Evolutionary conservation across 2,329 filamentous ascomycete genomes (phyloP), one percentile per base, ranked within the genome.

Genomic region (Zymoseptoria crescenta): DNA sequence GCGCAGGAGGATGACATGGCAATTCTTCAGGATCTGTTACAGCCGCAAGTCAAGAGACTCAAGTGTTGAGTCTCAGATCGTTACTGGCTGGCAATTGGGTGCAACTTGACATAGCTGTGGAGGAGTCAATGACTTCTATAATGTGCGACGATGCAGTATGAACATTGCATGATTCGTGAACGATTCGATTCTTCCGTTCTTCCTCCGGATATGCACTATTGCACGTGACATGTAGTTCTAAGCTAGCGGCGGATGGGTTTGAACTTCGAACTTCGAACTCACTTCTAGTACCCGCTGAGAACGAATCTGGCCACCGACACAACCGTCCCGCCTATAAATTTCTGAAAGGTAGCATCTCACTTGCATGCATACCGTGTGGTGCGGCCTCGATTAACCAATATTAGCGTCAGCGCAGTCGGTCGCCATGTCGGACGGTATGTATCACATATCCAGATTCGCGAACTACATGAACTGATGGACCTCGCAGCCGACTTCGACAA

Each of bases 401-500:
- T 10, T 13, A 45, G 35, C 35, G 35, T 6, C 35, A 45, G 16
- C 35, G 35, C 35, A 45, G 35, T 45, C 35, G 35, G 35, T 45
- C 35, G 35, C 35, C 52, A 74, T 74, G 72, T 73, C 72, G 60
- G 72, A 74, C 66, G 64, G 69, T 70, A 68, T 35, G 68, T 30
- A 16, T 48, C 24, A 55, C 30, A 52, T 49, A 4, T 24, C 24
- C 41, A 19, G 19, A 48, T 48, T 16, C 29, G 28, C 57, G n/a
- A 30, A 19, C 16, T 28, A 30, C 54, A 24, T 24, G 24, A 24
- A 45, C 35, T 45, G 35, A 45, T 16, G 7, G 4, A 6, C 7
- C 35, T 45, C 35, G 13, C 35, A 45, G 87, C 88, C 76, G 91
- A 95, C 76, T 94, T 96, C 77, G 89, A 94, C 73, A 83, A 87